Conservation (phyloP, 2,329 filamentous ascomycete genomes). For the Beauveria bassiana region DNA sequence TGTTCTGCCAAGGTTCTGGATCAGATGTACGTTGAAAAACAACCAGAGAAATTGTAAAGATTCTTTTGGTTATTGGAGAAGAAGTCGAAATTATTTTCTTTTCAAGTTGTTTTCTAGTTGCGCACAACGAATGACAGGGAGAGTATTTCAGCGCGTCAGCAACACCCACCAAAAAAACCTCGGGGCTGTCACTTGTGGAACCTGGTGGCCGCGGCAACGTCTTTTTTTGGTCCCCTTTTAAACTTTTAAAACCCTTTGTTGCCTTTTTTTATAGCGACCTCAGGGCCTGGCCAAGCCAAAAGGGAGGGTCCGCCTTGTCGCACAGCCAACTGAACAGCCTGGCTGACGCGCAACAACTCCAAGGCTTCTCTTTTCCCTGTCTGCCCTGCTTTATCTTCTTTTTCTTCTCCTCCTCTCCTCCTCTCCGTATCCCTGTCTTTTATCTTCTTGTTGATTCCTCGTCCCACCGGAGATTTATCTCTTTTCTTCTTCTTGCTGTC, state of each 20-base stretch:
- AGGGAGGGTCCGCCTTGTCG: conserved; percentile 4
- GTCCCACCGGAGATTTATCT: background rate
- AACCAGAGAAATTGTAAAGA: accelerated
- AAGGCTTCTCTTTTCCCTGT: background rate
- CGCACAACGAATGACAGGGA: too few species aligned
- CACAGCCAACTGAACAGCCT: conserved; percentile 5
- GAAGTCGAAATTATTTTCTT: too few species aligned
- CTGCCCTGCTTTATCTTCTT: background rate
- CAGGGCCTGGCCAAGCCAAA: background rate
- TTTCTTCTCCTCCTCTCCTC: background rate
- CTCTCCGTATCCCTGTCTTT: background rate
- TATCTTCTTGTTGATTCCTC: background rate
- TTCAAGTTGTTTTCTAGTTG: too few species aligned
- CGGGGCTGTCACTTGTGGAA: background rate
- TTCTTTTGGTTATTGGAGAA: too few species aligned
- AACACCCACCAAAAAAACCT: background rate
- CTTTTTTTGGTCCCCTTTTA: background rate
- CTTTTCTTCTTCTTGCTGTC: conserved; percentile 2
- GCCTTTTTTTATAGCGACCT: background rate
- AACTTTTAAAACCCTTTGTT: background rate
- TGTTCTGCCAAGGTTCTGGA: too few species aligned
- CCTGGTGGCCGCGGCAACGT: conserved; percentile 10
- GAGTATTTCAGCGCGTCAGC: too few species aligned
- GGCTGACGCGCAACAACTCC: background rate
- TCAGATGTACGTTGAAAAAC: too few species aligned